phyloP scores from a whole-genome alignment of 495 filamentous ascomycete species.

The Usnea hakonensis region DNA sequence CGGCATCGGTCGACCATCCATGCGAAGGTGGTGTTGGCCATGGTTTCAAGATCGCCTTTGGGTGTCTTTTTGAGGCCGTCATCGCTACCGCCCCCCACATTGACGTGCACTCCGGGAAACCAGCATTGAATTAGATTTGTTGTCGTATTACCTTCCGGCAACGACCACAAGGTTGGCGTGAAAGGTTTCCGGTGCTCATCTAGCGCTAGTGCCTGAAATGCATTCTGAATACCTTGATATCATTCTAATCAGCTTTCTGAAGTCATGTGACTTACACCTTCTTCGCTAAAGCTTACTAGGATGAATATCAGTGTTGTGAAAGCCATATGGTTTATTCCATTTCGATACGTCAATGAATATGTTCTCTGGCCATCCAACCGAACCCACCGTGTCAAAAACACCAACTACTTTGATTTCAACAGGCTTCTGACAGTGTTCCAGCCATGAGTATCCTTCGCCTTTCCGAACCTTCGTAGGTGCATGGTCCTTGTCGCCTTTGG shows the following conservation, averaged over 20 bases:
- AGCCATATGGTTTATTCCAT: constrained; percentile 11
- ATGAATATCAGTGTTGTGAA: constrained; percentile 8
- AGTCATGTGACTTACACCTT: background rate
- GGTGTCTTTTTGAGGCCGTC: constrained; percentile 24
- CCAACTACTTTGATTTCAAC: constrained; percentile 41
- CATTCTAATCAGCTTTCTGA: constrained; percentile 11
- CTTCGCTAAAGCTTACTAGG: background rate
- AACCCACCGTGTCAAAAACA: constrained; percentile 53
- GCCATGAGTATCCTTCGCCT: background rate
- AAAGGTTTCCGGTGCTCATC: constrained; percentile 50
- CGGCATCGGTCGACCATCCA: constrained; percentile 38
- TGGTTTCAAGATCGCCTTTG: constrained; percentile 17
- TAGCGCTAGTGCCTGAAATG: constrained; percentile 51
- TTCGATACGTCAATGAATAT: constrained; percentile 10
- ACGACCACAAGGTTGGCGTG: constrained; percentile 45
- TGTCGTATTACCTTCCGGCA: constrained; percentile 25
- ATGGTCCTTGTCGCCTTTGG: background rate
- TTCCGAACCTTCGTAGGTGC: constrained; percentile 3
- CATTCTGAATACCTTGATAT: constrained; percentile 43
- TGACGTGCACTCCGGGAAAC: constrained; percentile 47
- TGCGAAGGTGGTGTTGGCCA: constrained; percentile 34
- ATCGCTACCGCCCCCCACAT: constrained; percentile 39
- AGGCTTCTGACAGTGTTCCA: constrained; percentile 5
- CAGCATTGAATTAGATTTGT: constrained; percentile 40
- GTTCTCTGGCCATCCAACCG: background rate